A percentile compares a stretch with the other conserved stretches of the same genome.
These are phyloP conservation scores for Xylariaceae sp. DNA, from an alignment of 2,329 filamentous ascomycete genomes.

Conservation along the genomic window DNA sequence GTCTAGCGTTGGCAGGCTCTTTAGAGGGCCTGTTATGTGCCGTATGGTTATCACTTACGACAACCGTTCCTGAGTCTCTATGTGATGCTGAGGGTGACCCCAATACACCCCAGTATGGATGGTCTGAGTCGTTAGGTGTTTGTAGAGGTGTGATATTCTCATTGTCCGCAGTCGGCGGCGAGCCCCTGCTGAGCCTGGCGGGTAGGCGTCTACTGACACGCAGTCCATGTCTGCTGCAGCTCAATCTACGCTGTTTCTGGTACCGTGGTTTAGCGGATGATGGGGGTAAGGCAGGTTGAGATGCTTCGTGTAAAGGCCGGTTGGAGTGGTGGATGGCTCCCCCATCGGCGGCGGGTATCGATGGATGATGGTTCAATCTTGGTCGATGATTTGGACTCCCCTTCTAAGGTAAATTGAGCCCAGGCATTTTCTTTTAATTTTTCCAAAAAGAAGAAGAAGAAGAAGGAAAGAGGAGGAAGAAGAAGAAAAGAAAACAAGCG, in stretches of 20 bases:
- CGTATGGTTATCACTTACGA: background rate
- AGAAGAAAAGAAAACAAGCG: constrained; percentile 24
- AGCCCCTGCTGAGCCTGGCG: constrained; percentile 18
- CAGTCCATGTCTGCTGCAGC: constrained; percentile 32
- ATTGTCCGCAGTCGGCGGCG: constrained; percentile 13
- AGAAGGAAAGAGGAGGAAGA: constrained; percentile 21
- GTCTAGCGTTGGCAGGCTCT: background rate
- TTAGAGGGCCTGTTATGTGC: background rate
- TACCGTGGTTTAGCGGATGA: constrained; percentile 31
- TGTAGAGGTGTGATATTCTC: constrained; percentile 24
- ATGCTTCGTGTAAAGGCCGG: constrained; percentile 31
- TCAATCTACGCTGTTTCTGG: constrained; percentile 34
- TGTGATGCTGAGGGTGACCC: constrained; percentile 19
- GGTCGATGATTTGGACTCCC: constrained; percentile 38
- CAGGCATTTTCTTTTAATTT: constrained; percentile 38
- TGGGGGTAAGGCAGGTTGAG: constrained; percentile 30
- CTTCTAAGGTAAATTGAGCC: constrained; percentile 42
- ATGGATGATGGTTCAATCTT: constrained; percentile 29
- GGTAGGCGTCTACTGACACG: constrained; percentile 34
- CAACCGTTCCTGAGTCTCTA: constrained; percentile 4
- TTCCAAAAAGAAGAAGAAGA: constrained; percentile 36
- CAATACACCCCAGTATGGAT: constrained; percentile 30
- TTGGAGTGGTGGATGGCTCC: constrained; percentile 25
- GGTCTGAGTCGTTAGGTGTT: constrained; percentile 21
- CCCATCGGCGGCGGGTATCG: constrained; percentile 17